These are phyloP conservation scores for Nicotiana tomentosiformis DNA, from an alignment of 257 asterid genomes.

Conservation along the genomic window DNA sequence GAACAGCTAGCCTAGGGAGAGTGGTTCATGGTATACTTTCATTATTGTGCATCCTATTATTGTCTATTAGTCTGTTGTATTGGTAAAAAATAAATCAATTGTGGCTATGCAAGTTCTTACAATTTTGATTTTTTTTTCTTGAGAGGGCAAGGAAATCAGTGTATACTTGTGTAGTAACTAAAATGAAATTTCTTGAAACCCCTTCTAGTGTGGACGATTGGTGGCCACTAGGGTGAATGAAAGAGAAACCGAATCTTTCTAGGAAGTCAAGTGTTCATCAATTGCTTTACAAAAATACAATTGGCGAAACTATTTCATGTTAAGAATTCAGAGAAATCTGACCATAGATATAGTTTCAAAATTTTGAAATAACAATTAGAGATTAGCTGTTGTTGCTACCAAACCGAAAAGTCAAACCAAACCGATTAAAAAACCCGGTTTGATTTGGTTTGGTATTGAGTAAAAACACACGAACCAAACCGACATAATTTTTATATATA, in stretches of 20 bases:
- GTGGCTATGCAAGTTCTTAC: background rate
- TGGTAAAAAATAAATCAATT: background rate
- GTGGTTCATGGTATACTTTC: constrained; percentile 6
- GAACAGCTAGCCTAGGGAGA: constrained; percentile 10
- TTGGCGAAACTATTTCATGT: background rate
- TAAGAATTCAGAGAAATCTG: background rate
- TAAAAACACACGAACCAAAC: no score
- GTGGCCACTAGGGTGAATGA: background rate
- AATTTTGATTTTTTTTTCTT: background rate
- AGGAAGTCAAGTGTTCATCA: background rate
- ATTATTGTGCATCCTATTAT: background rate
- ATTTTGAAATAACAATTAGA: no score
- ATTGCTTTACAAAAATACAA: background rate
- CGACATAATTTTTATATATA: no score
- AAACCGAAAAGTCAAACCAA: no score
- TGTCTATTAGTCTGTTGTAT: background rate
- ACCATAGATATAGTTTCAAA: no score
- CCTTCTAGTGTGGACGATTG: background rate
- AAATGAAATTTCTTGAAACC: background rate
- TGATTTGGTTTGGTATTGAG: no score
- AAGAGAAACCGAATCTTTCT: background rate
- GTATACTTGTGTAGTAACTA: background rate
- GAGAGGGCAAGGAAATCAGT: background rate
- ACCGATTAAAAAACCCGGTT: no score
- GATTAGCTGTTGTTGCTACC: no score